These are phyloP conservation scores for Noccaea caerulescens DNA, from an alignment of 345 rosid species.

Conservation along the genomic window DNA sequence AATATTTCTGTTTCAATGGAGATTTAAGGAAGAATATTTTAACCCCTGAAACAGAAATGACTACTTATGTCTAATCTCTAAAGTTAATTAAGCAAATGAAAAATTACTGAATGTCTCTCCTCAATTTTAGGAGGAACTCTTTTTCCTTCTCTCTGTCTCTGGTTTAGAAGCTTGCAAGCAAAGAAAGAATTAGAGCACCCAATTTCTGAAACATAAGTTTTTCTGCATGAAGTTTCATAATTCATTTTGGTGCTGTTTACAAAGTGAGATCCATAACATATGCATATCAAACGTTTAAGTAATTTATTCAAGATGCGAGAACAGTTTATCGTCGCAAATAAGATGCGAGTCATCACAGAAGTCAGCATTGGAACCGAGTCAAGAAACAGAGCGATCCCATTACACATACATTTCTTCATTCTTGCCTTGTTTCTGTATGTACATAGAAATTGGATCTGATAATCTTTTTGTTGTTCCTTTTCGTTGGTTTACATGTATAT, in stretches of 20 bases:
- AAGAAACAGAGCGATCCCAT: too few species aligned
- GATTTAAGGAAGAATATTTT: slow-evolving; percentile 24
- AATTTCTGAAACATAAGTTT: neutral
- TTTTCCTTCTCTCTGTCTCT: neutral
- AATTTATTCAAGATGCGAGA: neutral
- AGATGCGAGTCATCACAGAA: too few species aligned
- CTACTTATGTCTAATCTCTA: slow-evolving; percentile 31
- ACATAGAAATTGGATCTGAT: too few species aligned
- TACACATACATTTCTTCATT: too few species aligned
- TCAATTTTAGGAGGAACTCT: slow-evolving; percentile 34
- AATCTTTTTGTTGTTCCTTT: too few species aligned
- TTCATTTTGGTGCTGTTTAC: slow-evolving; percentile 17
- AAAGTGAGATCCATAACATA: neutral
- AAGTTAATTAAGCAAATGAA: too few species aligned
- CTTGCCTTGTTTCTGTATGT: too few species aligned
- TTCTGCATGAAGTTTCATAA: neutral
- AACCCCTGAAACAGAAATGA: slow-evolving; percentile 30
- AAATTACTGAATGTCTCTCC: slow-evolving; percentile 29
- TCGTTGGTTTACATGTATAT: too few species aligned
- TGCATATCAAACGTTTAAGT: neutral
- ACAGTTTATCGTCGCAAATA: too few species aligned
- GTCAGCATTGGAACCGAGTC: too few species aligned
- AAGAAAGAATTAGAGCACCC: slow-evolving; percentile 9
- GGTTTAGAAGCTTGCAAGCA: slow-evolving; percentile 26
- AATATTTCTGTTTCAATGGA: neutral